A percentile compares a stretch with the other conserved stretches of the same genome.
Conservation (phyloP, 2,329 filamentous ascomycete genomes). For the Anisogramma anomala region DNA sequence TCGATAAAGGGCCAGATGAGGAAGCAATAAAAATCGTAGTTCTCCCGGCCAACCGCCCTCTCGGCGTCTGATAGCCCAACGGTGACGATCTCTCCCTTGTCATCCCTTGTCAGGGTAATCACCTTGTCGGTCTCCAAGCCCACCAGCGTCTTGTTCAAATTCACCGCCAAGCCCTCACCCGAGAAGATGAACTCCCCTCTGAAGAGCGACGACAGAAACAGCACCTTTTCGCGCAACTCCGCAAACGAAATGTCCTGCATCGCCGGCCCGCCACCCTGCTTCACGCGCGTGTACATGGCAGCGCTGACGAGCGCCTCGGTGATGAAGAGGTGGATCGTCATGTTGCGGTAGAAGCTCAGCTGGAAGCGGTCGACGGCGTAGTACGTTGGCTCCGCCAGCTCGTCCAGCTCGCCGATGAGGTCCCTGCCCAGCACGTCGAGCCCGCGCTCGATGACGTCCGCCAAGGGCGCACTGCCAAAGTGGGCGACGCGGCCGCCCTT, state of each 20-base stretch:
- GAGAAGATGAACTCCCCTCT: conserved; percentile 95
- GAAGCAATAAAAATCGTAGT: conserved; percentile 98
- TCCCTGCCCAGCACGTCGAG: conserved; percentile 85
- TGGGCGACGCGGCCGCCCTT: conserved; percentile 91
- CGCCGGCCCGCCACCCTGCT: conserved; percentile 74
- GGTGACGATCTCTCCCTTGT: conserved; percentile 44
- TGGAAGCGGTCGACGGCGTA: conserved; percentile 95
- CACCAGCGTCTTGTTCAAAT: conserved; percentile 67
- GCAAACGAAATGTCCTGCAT: conserved; percentile 68
- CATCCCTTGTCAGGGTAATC: conserved; percentile 52
- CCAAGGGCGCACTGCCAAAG: conserved; percentile 70
- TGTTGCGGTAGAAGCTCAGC: conserved; percentile 95
- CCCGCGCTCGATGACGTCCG: conserved; percentile 75
- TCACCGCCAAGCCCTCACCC: conserved; percentile 67
- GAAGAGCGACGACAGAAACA: conserved; percentile 88
- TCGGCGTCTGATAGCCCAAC: conserved; percentile 70
- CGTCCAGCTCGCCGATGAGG: conserved; percentile 68
- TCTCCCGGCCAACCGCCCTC: conserved; percentile 70
- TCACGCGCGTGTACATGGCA: conserved; percentile 82
- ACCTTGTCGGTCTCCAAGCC: conserved; percentile 71
- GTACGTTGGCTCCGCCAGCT: conserved; percentile 80
- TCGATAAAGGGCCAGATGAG: conserved; percentile 98
- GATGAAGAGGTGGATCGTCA: conserved; percentile 98
- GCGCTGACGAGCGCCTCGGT: conserved; percentile 83
- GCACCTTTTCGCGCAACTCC: conserved; percentile 65